Percentiles rank a stretch among this genome's conserved stretches.
Evolutionary conservation across 164 flowering plant species (phyloP).

Genomic region (Berberis thunbergii): DNA sequence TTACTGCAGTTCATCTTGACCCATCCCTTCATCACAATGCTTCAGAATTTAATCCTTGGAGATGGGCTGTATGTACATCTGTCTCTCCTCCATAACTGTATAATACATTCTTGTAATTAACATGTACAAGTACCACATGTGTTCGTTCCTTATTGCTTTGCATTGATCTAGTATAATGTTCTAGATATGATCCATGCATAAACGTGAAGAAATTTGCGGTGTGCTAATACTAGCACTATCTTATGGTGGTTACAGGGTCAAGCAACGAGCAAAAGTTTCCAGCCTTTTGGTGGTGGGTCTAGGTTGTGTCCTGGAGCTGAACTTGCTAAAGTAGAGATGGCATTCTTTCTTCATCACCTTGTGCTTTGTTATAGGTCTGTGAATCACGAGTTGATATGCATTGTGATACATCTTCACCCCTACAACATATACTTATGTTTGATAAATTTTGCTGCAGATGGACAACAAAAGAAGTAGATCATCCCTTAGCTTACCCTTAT

Average conservation of each 20-base stretch:
- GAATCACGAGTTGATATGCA: background rate
- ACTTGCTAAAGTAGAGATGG: slow-evolving; percentile 55
- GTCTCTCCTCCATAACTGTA: background rate
- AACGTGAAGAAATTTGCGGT: too few species aligned
- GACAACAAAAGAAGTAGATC: slow-evolving; percentile 49
- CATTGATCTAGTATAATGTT: too few species aligned
- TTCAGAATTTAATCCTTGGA: slow-evolving; percentile 53
- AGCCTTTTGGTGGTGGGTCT: slow-evolving; percentile 70
- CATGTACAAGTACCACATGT: too few species aligned
- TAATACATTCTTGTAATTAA: too few species aligned
- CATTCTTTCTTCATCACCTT: slow-evolving; percentile 81
- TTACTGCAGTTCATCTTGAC: slow-evolving; percentile 46
- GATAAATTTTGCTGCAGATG: slow-evolving; percentile 36
- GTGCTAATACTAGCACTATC: too few species aligned
- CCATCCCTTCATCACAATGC: slow-evolving; percentile 56
- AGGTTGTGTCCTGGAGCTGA: slow-evolving; percentile 80
- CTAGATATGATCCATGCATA: too few species aligned
- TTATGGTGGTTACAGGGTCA: slow-evolving; percentile 26
- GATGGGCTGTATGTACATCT: slow-evolving; percentile 46
- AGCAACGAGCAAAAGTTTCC: slow-evolving; percentile 28
- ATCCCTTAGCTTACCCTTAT: slow-evolving; percentile 58
- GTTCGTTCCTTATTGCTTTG: too few species aligned
- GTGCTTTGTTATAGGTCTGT: slow-evolving; percentile 61
- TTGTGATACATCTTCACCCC: background rate
- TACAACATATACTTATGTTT: background rate